phyloP scores from a whole-genome alignment of 1,139 yeast species.

The Meyerozyma sp. region DNA sequence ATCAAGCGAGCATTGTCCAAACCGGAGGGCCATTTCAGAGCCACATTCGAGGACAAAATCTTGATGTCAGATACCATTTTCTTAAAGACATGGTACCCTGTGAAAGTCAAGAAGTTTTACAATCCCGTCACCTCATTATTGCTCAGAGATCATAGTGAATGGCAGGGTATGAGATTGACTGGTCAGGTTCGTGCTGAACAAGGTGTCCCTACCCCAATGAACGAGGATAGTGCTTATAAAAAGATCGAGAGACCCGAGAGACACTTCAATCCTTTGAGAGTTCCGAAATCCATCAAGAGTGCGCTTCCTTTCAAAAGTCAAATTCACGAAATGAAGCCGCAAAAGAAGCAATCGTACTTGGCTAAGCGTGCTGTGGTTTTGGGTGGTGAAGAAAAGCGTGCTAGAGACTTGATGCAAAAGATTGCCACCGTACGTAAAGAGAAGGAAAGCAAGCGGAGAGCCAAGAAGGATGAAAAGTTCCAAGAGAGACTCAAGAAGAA shows the following conservation, averaged over 20 bases:
- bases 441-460: slow-evolving; percentile 72
- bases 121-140: slow-evolving; percentile 93
- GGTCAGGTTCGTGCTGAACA: slow-evolving; percentile 86
- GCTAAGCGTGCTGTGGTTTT: slow-evolving; percentile 91
- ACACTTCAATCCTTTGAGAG: slow-evolving; percentile 78
- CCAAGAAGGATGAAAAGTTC: slow-evolving; percentile 74
- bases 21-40: slow-evolving; percentile 96
- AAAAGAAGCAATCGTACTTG: slow-evolving; percentile 75
- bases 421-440: slow-evolving; percentile 79
- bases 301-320: slow-evolving; percentile 90
- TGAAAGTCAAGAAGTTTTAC: slow-evolving; percentile 81
- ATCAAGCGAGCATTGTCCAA: slow-evolving; percentile 89
- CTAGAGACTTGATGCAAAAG: slow-evolving; percentile 83
- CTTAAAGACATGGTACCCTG: slow-evolving; percentile 96
- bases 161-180: slow-evolving; percentile 96
- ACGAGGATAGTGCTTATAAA: slow-evolving; percentile 62
- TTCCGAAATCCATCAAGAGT: slow-evolving; percentile 73
- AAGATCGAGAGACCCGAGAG: slow-evolving; percentile 86
- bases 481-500: slow-evolving; percentile 68
- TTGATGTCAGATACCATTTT: slow-evolving; percentile 85
- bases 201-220: slow-evolving; percentile 60
- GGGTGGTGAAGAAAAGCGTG: slow-evolving; percentile 90
- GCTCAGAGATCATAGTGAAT: slow-evolving; percentile 66
- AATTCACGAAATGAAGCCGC: slow-evolving; percentile 82
- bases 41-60: slow-evolving; percentile 96